Evolutionary conservation across 345 rosid genomes (phyloP), one percentile per base, ranked within the genome.

Genomic region (Gossypium anomalum): DNA sequence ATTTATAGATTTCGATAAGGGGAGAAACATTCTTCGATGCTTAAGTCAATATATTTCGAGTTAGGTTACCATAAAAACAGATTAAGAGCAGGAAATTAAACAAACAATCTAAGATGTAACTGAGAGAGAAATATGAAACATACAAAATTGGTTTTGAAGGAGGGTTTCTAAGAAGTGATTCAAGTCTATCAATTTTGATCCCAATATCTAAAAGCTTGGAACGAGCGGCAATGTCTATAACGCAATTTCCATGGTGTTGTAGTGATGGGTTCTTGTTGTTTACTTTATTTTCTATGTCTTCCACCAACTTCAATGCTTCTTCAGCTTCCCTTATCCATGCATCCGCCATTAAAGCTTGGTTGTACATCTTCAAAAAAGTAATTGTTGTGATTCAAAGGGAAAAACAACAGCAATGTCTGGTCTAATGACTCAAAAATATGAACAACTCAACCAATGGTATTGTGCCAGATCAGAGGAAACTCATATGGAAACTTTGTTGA

Each of bases 321-420:
- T 78, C 81, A 15, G 92, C 88, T 81, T 88, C 92, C 59, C 83
- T 78, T 53, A 82, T 79, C 92, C 89, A 85, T 60, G 88, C 78
- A 83, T 88, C 90, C 38, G 68, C 71, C 10, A 23, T 66, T 34
- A 82, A 55, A 47, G 25, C 55, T 41, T 22, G 72, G 72, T 70
- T 74, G 27, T 72, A 70, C 84, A 63, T 73, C 73, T 59, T 61
- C 25, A 25, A 23, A 56, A 23, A 59, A 22, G 8, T 56, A 59
- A 23, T 29, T 19, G 3, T 11, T 43, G 9, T 16, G 14, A 16
- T 14, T 47, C 56, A 14, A 45, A 22, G 1, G 55, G 17, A 20
- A 67, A 52, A 68, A 25, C 5, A 15, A 29, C 44, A 68, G 23
- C 59, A 25, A 16, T 16, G 23, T 49, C 22, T 23, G 43, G 72